Evolutionary conservation across 176 grass and related monocot species (phyloP).

Genomic region (Pharus latifolius): DNA sequence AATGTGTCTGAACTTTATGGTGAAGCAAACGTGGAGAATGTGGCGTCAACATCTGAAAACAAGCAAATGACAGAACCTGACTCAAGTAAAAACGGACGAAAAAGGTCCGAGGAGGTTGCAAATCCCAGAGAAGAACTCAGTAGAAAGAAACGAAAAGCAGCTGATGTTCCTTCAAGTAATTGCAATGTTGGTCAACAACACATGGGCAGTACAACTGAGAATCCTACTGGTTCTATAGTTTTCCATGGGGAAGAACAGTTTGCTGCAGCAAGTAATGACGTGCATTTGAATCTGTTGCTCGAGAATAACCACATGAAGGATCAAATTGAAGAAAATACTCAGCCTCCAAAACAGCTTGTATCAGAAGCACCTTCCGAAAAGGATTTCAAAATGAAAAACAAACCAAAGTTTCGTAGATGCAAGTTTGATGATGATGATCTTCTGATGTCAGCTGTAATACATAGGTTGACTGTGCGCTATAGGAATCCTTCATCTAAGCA

Average conservation of each 20-base stretch:
- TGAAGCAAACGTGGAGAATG: constrained; percentile 7
- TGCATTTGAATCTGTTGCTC: not conserved
- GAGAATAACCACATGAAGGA: not conserved
- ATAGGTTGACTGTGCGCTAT: constrained; percentile 32
- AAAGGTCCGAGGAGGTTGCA: constrained; percentile 33
- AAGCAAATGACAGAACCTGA: constrained; percentile 5
- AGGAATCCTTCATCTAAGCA: constrained; percentile 20
- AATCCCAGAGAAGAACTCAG: constrained; percentile 5
- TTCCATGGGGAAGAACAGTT: not conserved
- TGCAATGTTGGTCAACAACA: not conserved
- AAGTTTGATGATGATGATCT: constrained; percentile 55
- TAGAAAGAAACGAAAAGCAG: constrained; percentile 16
- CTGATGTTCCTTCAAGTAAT: constrained; percentile 2
- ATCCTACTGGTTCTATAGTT: not conserved
- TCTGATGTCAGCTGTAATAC: constrained; percentile 56
- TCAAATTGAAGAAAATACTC: constrained; percentile 1
- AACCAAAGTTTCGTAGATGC: constrained; percentile 9
- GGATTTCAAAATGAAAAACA: constrained; percentile 15
- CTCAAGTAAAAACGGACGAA: constrained; percentile 22
- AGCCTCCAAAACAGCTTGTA: not conserved
- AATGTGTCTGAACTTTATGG: not conserved
- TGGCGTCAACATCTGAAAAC: constrained; percentile 14
- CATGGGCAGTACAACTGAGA: constrained; percentile 1
- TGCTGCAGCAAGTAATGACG: not conserved
- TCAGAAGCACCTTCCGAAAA: not conserved